phyloP scores from a whole-genome alignment of 306 rosid species.

The Fagus sylvatica region DNA sequence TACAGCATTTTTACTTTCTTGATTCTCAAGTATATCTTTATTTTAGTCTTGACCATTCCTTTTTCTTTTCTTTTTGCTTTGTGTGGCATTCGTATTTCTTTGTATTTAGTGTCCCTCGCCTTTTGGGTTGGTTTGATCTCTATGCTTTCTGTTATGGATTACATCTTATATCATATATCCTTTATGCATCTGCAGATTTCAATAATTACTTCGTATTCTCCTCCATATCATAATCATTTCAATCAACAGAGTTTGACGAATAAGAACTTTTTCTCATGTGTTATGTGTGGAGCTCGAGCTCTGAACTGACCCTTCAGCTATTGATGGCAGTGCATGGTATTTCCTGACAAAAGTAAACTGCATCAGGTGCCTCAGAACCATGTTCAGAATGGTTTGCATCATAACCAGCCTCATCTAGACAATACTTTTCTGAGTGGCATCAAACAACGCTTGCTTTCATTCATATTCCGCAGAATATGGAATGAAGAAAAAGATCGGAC shows the following conservation, averaged over 20 bases:
- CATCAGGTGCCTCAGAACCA: constrained; percentile 49
- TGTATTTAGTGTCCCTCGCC: background rate
- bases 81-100: background rate
- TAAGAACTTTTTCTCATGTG: constrained; percentile 7
- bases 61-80: background rate
- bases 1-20: background rate
- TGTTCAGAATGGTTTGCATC: constrained; percentile 54
- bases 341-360: constrained; percentile 46
- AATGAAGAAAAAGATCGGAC: constrained; percentile 79
- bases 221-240: background rate
- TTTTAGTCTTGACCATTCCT: background rate
- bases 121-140: background rate
- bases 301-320: constrained; percentile 25
- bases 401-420: constrained; percentile 46
- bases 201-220: background rate
- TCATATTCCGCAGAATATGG: constrained; percentile 82
- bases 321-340: constrained; percentile 57
- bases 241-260: constrained; percentile 1
- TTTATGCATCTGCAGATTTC: background rate
- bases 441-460: constrained; percentile 92
- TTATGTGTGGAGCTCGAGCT: constrained; percentile 24
- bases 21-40: background rate
- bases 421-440: constrained; percentile 70
- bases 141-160: background rate
- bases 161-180: background rate